Evolutionary conservation across 2,329 filamentous ascomycete species (phyloP).

Genomic region (Pyricularia pennisetigena): DNA sequence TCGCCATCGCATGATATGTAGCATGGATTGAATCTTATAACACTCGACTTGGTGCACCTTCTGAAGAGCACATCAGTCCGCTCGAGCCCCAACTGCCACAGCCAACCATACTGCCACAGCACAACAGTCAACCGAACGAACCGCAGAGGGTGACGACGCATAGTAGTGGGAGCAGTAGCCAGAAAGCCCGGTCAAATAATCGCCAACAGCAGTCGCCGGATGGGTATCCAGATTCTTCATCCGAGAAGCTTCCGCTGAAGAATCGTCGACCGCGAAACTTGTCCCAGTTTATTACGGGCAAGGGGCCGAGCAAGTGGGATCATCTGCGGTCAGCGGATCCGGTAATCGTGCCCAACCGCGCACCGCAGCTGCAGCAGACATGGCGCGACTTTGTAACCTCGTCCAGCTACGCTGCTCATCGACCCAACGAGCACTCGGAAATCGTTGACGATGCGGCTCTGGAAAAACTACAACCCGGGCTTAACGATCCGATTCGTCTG

Average conservation of each 20-base stretch:
- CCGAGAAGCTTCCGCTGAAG: slow-evolving; percentile 2
- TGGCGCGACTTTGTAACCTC: slow-evolving; percentile 46
- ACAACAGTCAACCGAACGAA: slow-evolving; percentile 12
- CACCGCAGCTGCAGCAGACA: slow-evolving; percentile 28
- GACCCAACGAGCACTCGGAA: slow-evolving; percentile 34
- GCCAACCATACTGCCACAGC: slow-evolving; percentile 10
- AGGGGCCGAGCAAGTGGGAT: slow-evolving; percentile 44
- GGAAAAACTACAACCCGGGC: slow-evolving; percentile 31
- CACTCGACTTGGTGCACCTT: not conserved
- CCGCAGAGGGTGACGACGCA: slow-evolving; percentile 4
- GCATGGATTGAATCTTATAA: slow-evolving; percentile 6
- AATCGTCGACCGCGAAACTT: slow-evolving; percentile 15
- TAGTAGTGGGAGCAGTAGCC: slow-evolving; percentile 1
- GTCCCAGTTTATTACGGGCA: slow-evolving; percentile 33
- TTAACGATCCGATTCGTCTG: slow-evolving; percentile 9
- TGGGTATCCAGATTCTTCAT: slow-evolving; percentile 27
- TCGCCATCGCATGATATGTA: not conserved
- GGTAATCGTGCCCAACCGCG: slow-evolving; percentile 38
- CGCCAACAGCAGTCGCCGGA: slow-evolving; percentile 18
- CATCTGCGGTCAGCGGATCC: slow-evolving; percentile 49
- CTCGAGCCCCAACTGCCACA: slow-evolving; percentile 10
- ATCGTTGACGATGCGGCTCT: slow-evolving; percentile 36
- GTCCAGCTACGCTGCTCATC: slow-evolving; percentile 36
- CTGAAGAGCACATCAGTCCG: slow-evolving; percentile 2
- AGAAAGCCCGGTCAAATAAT: not conserved